A percentile compares a stretch with the other conserved stretches of the same genome.
Conservation (phyloP, 2,329 filamentous ascomycete species). For the Monosporascus sp. region DNA sequence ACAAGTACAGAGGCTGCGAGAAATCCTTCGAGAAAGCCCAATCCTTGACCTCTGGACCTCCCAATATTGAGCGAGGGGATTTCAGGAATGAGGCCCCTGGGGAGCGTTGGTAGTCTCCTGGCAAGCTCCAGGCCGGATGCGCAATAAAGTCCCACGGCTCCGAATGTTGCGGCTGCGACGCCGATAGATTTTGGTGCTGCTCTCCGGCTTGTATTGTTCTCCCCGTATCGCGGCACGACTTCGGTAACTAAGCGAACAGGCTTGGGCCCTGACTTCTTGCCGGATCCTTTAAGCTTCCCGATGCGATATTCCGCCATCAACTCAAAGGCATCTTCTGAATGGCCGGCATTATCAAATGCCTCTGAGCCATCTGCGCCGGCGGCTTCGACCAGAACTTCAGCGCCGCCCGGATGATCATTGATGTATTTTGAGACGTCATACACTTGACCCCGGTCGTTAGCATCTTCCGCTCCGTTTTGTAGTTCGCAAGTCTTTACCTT, state of each 20-base stretch:
- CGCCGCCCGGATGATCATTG: constrained; percentile 63
- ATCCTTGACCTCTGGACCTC: constrained; percentile 11
- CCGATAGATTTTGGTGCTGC: constrained; percentile 1
- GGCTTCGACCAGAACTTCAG: constrained; percentile 71
- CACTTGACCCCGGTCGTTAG: constrained; percentile 31
- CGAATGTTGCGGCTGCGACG: constrained; percentile 11
- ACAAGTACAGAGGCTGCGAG: constrained; percentile 29
- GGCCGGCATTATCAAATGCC: constrained; percentile 78
- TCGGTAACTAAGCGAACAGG: constrained; percentile 17
- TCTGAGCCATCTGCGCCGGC: constrained; percentile 73
- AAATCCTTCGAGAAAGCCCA: constrained; percentile 33
- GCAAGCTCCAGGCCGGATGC: constrained; percentile 6
- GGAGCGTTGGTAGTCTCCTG: constrained; percentile 2
- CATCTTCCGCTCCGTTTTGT: not conserved
- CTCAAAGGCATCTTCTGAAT: constrained; percentile 58
- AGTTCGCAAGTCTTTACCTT: constrained; percentile 32
- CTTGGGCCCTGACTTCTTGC: constrained; percentile 14
- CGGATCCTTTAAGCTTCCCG: constrained; percentile 30
- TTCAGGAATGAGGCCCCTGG: not conserved
- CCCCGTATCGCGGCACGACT: not conserved
- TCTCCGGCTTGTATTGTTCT: constrained; percentile 1
- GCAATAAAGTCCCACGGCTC: constrained; percentile 12
- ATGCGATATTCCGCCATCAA: constrained; percentile 33
- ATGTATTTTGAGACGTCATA: constrained; percentile 54
- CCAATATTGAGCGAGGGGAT: not conserved